A percentile compares a stretch with the other conserved stretches of the same genome.
Conservation (phyloP, 202 grass and related monocot species). For the Setaria viridis region DNA sequence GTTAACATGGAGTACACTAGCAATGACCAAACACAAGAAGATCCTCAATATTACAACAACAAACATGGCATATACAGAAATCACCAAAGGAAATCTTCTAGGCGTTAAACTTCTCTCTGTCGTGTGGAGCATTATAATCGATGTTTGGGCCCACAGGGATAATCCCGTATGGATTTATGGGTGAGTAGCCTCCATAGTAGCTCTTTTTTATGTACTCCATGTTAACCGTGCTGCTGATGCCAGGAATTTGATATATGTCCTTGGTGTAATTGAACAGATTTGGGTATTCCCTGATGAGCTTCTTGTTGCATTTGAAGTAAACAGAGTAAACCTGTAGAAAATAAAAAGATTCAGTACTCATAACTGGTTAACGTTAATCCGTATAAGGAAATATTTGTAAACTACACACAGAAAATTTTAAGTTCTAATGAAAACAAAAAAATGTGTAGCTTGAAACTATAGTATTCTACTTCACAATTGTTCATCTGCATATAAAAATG, state of each 20-base stretch:
- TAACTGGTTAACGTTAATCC: background rate
- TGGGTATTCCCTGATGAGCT: constrained; percentile 74
- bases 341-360: background rate
- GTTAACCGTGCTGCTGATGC: constrained; percentile 74
- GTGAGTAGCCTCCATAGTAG: constrained; percentile 91
- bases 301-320: constrained; percentile 98
- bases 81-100: background rate
- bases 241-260: constrained; percentile 82
- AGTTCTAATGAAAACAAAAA: background rate
- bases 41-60: background rate
- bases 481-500: background rate
- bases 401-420: background rate
- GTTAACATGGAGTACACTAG: background rate
- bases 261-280: constrained; percentile 97
- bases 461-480: background rate
- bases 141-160: constrained; percentile 75
- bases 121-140: constrained; percentile 76
- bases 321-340: constrained; percentile 73
- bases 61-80: background rate
- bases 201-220: constrained; percentile 84
- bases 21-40: background rate
- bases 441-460: background rate
- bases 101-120: constrained; percentile 64
- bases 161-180: constrained; percentile 81
- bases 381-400: background rate